phyloP scores from a whole-genome alignment of 306 rosid genomes.

The Trifolium dubium region DNA sequence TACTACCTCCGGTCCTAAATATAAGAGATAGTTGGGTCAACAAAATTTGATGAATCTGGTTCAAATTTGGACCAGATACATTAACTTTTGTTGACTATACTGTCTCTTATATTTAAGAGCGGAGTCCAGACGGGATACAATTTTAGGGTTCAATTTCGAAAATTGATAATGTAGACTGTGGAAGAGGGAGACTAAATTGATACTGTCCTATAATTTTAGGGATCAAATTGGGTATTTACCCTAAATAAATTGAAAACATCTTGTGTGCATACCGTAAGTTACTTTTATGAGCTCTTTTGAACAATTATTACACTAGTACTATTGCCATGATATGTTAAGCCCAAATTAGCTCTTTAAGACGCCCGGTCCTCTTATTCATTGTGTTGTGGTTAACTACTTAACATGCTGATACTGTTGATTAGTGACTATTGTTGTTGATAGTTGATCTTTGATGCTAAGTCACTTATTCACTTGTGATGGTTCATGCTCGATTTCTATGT shows the following conservation, averaged over 20 bases:
- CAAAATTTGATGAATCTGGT: too few species aligned
- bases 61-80: too few species aligned
- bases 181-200: neutral
- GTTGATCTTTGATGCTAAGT: slow-evolving; percentile 23
- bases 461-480: slow-evolving; percentile 17
- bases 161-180: neutral
- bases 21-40: too few species aligned
- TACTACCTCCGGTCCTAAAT: neutral
- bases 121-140: neutral
- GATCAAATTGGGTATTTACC: neutral
- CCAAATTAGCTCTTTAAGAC: neutral
- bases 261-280: neutral
- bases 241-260: neutral
- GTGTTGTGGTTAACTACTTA: slow-evolving; percentile 32
- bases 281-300: neutral
- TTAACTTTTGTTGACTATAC: too few species aligned
- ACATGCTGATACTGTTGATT: slow-evolving; percentile 14
- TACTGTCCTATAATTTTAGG: neutral
- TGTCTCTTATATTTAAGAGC: too few species aligned
- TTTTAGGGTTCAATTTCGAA: neutral
- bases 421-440: slow-evolving; percentile 16
- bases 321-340: neutral
- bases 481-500: slow-evolving; percentile 1
- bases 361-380: neutral
- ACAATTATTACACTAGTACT: neutral